Evolutionary conservation across 345 rosid genomes (phyloP).

Genomic region (Eutrema heterophyllum): DNA sequence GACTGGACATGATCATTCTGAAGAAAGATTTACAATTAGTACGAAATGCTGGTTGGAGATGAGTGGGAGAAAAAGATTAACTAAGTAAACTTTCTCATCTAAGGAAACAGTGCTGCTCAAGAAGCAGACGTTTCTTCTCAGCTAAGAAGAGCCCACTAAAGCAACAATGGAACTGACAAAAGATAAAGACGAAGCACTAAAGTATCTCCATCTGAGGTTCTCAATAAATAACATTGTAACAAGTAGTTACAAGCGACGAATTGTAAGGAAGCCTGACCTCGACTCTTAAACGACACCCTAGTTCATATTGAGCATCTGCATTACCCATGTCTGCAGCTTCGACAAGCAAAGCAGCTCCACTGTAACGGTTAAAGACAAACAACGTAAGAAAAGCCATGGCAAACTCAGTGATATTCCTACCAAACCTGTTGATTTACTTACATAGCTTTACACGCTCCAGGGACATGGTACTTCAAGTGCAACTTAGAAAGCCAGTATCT

Average conservation of each 20-base stretch:
- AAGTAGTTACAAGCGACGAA: background rate
- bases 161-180: background rate
- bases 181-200: background rate
- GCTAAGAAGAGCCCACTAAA: background rate
- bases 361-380: constrained; percentile 19
- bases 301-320: constrained; percentile 80
- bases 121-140: background rate
- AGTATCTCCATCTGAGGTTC: background rate
- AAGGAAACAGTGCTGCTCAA: background rate
- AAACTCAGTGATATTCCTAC: background rate
- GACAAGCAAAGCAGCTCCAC: constrained; percentile 94
- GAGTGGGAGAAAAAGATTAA: background rate
- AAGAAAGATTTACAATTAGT: background rate
- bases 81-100: background rate
- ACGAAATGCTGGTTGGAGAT: background rate
- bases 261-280: constrained; percentile 44
- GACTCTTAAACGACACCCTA: constrained; percentile 79
- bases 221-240: too few species aligned
- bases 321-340: constrained; percentile 97
- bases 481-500: constrained; percentile 74
- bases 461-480: constrained; percentile 85
- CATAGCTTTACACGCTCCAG: constrained; percentile 84
- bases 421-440: constrained; percentile 35
- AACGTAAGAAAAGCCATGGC: background rate
- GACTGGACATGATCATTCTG: constrained; percentile 74